phyloP scores from a whole-genome alignment of 2,329 filamentous ascomycete genomes.

The Verticillium dahliae region DNA sequence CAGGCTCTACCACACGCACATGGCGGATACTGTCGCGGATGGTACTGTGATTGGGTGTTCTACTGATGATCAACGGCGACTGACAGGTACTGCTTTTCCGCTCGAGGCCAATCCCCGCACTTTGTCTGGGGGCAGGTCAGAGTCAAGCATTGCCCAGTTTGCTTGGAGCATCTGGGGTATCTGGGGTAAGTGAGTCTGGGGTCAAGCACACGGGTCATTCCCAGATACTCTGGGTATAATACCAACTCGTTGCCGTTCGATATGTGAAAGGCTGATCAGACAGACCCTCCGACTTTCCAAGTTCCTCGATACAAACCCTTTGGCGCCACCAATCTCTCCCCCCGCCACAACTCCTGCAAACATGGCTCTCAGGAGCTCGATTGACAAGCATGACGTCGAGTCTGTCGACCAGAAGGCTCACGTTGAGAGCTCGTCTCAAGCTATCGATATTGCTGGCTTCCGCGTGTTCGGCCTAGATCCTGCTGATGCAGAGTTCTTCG shows the following conservation, averaged over 20 bases:
- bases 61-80: background rate
- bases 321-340: background rate
- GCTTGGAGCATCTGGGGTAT: conserved; percentile 1
- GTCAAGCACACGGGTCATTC: background rate
- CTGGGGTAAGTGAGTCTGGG: background rate
- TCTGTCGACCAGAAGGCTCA: conserved; percentile 5
- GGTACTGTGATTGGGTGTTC: background rate
- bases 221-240: background rate
- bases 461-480: conserved; percentile 19
- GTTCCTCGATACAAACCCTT: background rate
- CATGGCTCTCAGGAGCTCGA: conserved; percentile 6
- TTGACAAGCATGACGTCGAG: conserved; percentile 8
- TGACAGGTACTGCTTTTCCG: background rate
- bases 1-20: background rate
- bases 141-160: background rate
- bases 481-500: conserved; percentile 23
- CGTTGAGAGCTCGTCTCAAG: conserved; percentile 9
- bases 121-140: background rate
- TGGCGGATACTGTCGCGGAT: background rate
- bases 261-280: background rate
- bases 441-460: conserved; percentile 20
- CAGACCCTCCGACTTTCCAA: background rate
- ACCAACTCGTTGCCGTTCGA: background rate
- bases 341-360: background rate
- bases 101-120: background rate